These are phyloP conservation scores for Agrocybe praecox DNA, from an alignment of 768 basidiomycete species.

Conservation along the genomic window DNA sequence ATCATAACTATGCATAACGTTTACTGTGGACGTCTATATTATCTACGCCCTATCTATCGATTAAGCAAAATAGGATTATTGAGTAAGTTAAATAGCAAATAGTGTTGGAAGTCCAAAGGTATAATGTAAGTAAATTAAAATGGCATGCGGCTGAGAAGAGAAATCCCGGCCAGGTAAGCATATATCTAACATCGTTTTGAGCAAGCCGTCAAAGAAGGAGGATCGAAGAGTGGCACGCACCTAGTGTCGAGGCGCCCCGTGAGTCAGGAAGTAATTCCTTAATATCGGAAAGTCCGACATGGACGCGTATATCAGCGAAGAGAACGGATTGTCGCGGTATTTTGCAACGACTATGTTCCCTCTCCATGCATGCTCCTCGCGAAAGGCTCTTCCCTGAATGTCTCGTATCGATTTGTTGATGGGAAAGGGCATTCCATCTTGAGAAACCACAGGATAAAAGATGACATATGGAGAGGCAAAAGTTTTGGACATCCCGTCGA, in stretches of 20 bases:
- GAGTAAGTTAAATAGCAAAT: neutral
- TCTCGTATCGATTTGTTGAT: constrained; percentile 76
- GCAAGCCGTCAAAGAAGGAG: neutral
- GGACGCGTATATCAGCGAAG: constrained; percentile 68
- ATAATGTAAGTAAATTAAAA: too few relatives aligned
- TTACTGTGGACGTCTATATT: neutral
- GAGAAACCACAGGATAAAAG: constrained; percentile 76
- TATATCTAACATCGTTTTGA: neutral
- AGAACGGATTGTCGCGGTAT: constrained; percentile 56
- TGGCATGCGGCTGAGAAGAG: too few relatives aligned
- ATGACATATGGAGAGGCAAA: constrained; percentile 81
- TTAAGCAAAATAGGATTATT: neutral
- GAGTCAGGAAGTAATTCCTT: constrained; percentile 77
- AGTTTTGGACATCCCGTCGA: constrained; percentile 80
- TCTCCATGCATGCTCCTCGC: constrained; percentile 72
- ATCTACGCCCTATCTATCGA: neutral
- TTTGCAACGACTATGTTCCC: constrained; percentile 82
- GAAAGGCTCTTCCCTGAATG: constrained; percentile 65
- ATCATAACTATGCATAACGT: constrained; percentile 6
- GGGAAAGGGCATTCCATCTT: constrained; percentile 83
- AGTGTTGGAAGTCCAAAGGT: neutral
- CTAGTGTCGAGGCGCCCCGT: constrained; percentile 53
- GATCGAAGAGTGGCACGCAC: constrained; percentile 15
- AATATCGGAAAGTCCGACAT: constrained; percentile 85
- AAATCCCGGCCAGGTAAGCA: too few relatives aligned